These are phyloP conservation scores for Toxoplasma gondii DNA, from an alignment of 169 alveolate genomes.

Conservation along the genomic window DNA sequence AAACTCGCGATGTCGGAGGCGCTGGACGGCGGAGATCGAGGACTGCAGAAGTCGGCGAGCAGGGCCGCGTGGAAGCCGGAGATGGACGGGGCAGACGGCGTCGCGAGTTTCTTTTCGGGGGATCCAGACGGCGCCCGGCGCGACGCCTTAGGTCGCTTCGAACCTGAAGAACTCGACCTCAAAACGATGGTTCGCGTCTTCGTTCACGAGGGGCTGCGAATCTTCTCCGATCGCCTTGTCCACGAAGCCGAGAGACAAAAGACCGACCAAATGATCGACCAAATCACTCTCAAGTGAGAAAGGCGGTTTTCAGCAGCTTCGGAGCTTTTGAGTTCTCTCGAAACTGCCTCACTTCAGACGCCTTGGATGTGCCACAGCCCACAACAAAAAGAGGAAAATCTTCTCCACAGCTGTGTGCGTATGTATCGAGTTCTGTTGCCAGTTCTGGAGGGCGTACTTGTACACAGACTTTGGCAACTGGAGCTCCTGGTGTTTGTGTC, in stretches of 20 bases:
- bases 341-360: background rate
- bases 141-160: background rate
- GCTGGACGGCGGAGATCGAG: slow-evolving; percentile 27
- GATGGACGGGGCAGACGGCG: slow-evolving; percentile 39
- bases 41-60: background rate
- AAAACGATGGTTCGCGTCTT: slow-evolving; percentile 88
- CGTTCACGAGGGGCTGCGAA: slow-evolving; percentile 96
- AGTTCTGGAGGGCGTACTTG: too few species aligned
- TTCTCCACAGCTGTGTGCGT: too few species aligned
- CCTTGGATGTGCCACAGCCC: background rate
- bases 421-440: too few species aligned
- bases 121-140: background rate
- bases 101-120: background rate
- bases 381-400: too few species aligned
- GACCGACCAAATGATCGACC: slow-evolving; percentile 92
- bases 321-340: too few species aligned
- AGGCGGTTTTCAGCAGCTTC: background rate
- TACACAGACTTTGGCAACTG: too few species aligned
- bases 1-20: slow-evolving; percentile 73
- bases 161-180: slow-evolving; percentile 64
- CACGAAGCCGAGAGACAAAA: slow-evolving; percentile 92
- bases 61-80: background rate
- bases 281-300: slow-evolving; percentile 82
- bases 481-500: background rate
- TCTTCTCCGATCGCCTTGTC: slow-evolving; percentile 96